Conservation (phyloP, 75 land plant genomes). For the Cryptomeria japonica region DNA sequence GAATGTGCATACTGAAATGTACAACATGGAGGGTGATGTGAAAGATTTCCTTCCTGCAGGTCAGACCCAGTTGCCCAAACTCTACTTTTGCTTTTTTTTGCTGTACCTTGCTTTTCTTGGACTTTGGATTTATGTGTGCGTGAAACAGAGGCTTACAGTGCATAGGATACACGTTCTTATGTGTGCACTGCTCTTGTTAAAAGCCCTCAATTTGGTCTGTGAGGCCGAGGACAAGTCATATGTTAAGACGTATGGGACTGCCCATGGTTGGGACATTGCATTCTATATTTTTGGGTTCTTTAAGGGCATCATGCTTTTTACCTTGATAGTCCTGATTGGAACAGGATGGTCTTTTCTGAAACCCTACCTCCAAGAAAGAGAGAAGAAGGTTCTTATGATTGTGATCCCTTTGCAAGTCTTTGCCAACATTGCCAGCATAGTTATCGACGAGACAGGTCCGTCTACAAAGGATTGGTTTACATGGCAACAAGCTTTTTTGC, state of each 20-base stretch:
- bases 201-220: conserved; percentile 61
- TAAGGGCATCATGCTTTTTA: conserved; percentile 57
- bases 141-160: conserved; percentile 28
- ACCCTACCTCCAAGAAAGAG: conserved; percentile 71
- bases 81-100: conserved; percentile 57
- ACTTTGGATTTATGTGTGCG: conserved; percentile 51
- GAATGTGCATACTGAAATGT: conserved; percentile 70
- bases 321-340: conserved; percentile 71
- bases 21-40: conserved; percentile 57
- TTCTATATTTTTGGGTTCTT: conserved; percentile 75
- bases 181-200: conserved; percentile 56
- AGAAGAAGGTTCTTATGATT: conserved; percentile 78
- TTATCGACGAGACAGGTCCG: conserved; percentile 66
- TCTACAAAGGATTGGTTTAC: conserved; percentile 62
- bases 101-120: conserved; percentile 45
- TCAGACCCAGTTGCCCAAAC: conserved; percentile 68
- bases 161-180: conserved; percentile 75
- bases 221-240: conserved; percentile 66
- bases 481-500: conserved; percentile 58
- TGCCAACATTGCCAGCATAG: conserved; percentile 60
- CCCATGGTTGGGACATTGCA: conserved; percentile 85
- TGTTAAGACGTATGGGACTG: conserved; percentile 59
- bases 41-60: conserved; percentile 83
- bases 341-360: conserved; percentile 81
- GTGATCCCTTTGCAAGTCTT: conserved; percentile 76